These are phyloP conservation scores for Auriscalpium orientale DNA, from an alignment of 768 basidiomycete genomes.

Conservation along the genomic window DNA sequence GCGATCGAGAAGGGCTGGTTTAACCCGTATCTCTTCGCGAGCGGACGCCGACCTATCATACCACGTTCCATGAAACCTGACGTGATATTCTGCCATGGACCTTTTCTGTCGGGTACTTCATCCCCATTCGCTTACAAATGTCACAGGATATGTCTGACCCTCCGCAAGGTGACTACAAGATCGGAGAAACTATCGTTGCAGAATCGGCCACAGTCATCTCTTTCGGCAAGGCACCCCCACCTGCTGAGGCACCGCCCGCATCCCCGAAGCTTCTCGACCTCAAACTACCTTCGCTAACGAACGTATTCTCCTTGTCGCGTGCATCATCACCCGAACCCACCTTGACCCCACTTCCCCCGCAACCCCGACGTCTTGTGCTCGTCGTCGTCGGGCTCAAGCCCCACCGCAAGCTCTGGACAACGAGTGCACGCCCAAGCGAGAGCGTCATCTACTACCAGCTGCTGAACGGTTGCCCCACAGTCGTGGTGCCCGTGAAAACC, in stretches of 20 bases:
- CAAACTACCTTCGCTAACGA: slow-evolving; percentile 32
- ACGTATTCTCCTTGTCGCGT: slow-evolving; percentile 40
- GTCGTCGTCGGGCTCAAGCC: slow-evolving; percentile 52
- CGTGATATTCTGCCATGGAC: slow-evolving; percentile 57
- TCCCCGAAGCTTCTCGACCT: slow-evolving; percentile 19
- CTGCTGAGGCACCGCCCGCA: slow-evolving; percentile 7
- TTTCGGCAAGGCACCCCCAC: slow-evolving; percentile 25
- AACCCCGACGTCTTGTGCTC: slow-evolving; percentile 50
- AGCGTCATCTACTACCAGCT: slow-evolving; percentile 57
- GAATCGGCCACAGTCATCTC: slow-evolving; percentile 49
- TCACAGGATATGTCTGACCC: background rate
- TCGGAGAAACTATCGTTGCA: slow-evolving; percentile 50
- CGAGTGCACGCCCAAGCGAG: slow-evolving; percentile 50
- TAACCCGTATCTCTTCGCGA: slow-evolving; percentile 58
- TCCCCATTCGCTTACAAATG: background rate
- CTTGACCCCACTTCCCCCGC: slow-evolving; percentile 34
- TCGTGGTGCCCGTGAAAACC: slow-evolving; percentile 50
- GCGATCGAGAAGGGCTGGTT: slow-evolving; percentile 64
- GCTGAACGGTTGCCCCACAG: slow-evolving; percentile 51
- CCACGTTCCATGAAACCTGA: slow-evolving; percentile 59
- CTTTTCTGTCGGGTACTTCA: slow-evolving; percentile 45
- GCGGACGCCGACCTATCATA: slow-evolving; percentile 50
- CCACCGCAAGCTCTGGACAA: slow-evolving; percentile 52
- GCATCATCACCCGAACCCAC: slow-evolving; percentile 44
- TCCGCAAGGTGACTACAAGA: slow-evolving; percentile 45